Base-by-base conservation (phyloP, 306 rosid species). In the Quercus aquifolioides region DNA sequence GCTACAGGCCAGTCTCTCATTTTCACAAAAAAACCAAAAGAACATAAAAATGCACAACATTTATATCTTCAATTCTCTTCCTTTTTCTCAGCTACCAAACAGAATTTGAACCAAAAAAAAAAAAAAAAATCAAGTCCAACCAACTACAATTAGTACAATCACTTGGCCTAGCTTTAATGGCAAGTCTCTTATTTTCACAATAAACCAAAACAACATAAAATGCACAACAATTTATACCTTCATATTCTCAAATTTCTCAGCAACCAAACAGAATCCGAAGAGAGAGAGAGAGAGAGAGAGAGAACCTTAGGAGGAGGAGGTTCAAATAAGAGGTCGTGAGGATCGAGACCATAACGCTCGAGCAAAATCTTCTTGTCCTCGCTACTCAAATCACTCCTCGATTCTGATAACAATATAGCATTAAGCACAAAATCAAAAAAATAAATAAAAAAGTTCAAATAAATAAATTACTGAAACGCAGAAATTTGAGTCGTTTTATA, bases 281-380 rank as follows among this genome's bases (percentile, higher is more conserved):
- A 71, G 15, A 58, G 76, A 73, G 55, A 72, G 57, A 83, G 60
- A 62, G 12, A 57, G 4, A 38, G 52, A 54, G 41, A 73, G 12
- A 21, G 33, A 74, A 90, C 98, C 94, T 93, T 90, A 3, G 86
- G 41, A 67, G 96, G 80, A 23, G 94, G 76, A 23, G 94, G 79
- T 76, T 87, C 92, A 62, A 97, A 84, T 68, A 92, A 86, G 85
- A 78, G 73, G 55, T 84, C 96, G 55, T 90, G 92, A 51, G 99
- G 96, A 81, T 96, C 90, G 64, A 91, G 88, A 75, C 98, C 98
- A 76, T 93, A 93, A 52, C 73, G 81, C 86, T 96, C 97, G 84
- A 90, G 86, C 78, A 96, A 86, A 79, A 86, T 33, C 76, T 77
- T 88, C 87, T 87, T 90, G 65, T 88, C 87, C 74, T 85, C 86